Base-by-base conservation (phyloP, 352 stramenopile genomes). In the Blastocystis sp. region DNA sequence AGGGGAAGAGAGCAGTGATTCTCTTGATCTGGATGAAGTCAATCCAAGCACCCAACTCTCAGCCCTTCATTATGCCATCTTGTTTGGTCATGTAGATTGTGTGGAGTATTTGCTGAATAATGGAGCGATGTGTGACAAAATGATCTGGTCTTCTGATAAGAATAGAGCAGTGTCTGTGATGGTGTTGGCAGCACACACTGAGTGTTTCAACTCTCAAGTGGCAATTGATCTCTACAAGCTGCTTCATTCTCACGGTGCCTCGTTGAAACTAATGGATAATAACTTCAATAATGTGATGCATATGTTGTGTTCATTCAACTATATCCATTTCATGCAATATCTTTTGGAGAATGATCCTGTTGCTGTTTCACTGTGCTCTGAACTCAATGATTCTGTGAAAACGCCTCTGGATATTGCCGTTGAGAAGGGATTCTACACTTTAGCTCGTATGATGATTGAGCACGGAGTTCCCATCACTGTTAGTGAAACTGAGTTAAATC, bases 41-140 rank as follows among this genome's bases (percentile, higher is more conserved):
- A 76, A 76, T 35, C 44, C 40, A 40, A 58, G 11, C 0, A 73
- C 68, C 19, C 53, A 81, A n/a, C 33, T 77, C 7, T 35, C 56
- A n/a, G 51, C 27, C 4, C 44, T 87, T 35, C 62, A 87, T 22
- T 75, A 91, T 24, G 66, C 64, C 9, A 42, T 90, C 6, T 62
- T 89, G 37, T 89, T 79, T 27, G 78, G 78, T n/a, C 78, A 89
- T 48, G 78, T 89, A 15, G 78, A 89, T 44, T 89, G 78, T 69
- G 68, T 30, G 6, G 66, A 89, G 78, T 79, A 48, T 24, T 19
- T 89, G 66, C 30, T 89, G 42, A 4, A 89, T 19, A 79, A 89
- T 37, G 78, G 78, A 17, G 78, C 60, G 24, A 79, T 48, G 40
- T 76, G 60, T 62, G 66, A 76, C 24, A 42, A 70, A 27, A 89